Evolutionary conservation across 2,329 filamentous ascomycete genomes (phyloP), one percentile per base, ranked within the genome.

Genomic region (Simplicillium aogashimaense): DNA sequence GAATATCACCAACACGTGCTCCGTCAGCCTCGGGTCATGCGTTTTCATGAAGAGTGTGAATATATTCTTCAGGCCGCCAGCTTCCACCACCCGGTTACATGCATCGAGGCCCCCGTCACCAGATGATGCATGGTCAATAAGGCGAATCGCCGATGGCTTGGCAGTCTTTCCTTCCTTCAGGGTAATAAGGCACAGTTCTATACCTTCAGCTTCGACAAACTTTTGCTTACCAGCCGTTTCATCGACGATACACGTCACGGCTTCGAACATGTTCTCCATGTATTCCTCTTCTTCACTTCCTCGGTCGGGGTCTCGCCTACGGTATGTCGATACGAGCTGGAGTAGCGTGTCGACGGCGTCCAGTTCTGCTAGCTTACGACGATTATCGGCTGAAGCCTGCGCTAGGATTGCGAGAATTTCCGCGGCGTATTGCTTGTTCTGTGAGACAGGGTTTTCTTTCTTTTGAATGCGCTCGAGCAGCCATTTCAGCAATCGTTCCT

Each of bases 381-480:
- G 69, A 51, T 87, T 88, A 30, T 72, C 61, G 0, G 73, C 48
- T 3, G 85, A 86, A 2, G 79, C 78, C 58, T 95, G 89, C 14
- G 90, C 72, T 8, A 98, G 66, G 40, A 98, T 92, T 11, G 90
- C 88, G 3, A 98, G 69, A 7, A 97, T 77, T 61, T 98, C 92
- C 13, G 90, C 87, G 0, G 88, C 77, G 57, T 97, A 98, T 58
- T 95, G 90, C 57, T 92, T 94, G 57, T 98, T 98, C 57, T 98
- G 92, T 5, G 78, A 72, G 1, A 94, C 76, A 0, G 70, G 67
- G 4, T 65, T 66, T 57, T 95, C 87, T 38, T 73, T 72, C 41
- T 69, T 72, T 49, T 83, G 78, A 45, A 87, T 83, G 37, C 92
- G 76, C 37, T 71, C 63, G 29, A 95, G 66, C 3, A 98, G 72